phyloP scores from a whole-genome alignment of 768 basidiomycete genomes.

The Xerocomellus chrysenteron region DNA sequence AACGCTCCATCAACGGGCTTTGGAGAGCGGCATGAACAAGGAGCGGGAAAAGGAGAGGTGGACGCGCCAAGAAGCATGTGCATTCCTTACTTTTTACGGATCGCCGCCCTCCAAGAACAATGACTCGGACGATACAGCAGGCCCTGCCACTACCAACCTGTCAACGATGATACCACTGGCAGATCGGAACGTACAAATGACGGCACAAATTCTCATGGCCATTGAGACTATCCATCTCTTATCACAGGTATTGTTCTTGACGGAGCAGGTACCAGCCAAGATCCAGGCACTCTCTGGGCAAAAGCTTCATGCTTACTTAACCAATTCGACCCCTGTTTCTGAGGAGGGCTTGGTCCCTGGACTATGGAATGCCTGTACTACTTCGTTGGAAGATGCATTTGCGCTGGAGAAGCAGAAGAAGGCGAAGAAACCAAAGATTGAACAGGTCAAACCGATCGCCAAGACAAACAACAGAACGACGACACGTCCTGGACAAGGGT shows the following conservation, averaged over 20 bases:
- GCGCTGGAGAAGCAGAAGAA: constrained; percentile 48
- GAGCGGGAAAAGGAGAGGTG: constrained; percentile 69
- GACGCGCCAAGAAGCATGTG: constrained; percentile 60
- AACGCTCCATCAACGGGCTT: constrained; percentile 49
- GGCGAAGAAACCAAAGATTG: constrained; percentile 35
- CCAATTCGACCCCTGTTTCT: constrained; percentile 25
- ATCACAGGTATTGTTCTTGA: constrained; percentile 59
- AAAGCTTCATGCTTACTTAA: constrained; percentile 55
- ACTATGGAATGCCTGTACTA: constrained; percentile 48
- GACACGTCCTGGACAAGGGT: constrained; percentile 11
- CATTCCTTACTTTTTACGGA: constrained; percentile 54
- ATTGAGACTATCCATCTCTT: constrained; percentile 61
- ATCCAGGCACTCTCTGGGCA: constrained; percentile 57
- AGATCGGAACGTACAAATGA: constrained; percentile 66
- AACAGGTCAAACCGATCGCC: constrained; percentile 6
- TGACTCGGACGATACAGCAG: constrained; percentile 11
- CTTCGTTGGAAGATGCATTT: constrained; percentile 49
- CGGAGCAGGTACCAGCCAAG: constrained; percentile 44
- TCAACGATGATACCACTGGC: constrained; percentile 32
- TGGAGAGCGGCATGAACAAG: constrained; percentile 47
- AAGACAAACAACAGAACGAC: constrained; percentile 26
- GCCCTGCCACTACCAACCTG: constrained; percentile 8
- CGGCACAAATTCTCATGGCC: constrained; percentile 60
- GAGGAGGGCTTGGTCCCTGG: constrained; percentile 28
- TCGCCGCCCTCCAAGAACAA: background rate